Evolutionary conservation across 2,329 filamentous ascomycete species (phyloP), one percentile per base, ranked within the genome.

Genomic region (Plenodomus tracheiphilus): DNA sequence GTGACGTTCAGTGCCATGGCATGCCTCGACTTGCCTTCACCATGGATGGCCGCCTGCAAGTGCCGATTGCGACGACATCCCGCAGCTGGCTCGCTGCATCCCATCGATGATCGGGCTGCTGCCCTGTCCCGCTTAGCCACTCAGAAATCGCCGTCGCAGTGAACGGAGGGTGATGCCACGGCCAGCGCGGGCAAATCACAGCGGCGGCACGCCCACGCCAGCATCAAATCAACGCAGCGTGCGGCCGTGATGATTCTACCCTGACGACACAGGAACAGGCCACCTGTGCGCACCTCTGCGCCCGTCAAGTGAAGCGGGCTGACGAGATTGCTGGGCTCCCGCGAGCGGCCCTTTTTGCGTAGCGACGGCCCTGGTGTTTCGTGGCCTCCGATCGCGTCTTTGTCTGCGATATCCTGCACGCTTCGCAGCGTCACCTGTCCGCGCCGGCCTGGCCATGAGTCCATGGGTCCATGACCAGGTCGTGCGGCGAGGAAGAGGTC

Each of bases 391-490:
- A 19, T 25, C 28, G 17, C 16, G 18, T 20, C 18, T 50, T 34
- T 47, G 41, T 39, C 19, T 43, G 46, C 30, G 18, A 49, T 51
- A 41, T 35, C 45, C 41, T 48, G 45, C 41, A 49, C 22, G 19
- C 46, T 46, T 47, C 41, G 45, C 40, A 51, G 37, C 40, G 41
- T 43, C 48, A 51, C 44, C 45, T 40, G 22, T 17, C 40, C 44
- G 39, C 43, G 17, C 35, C 30, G 28, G 15, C 41, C 45, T 40
- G 48, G 39, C 28, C 43, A 43, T 34, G 43, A 37, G 45, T 32
- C 30, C 44, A 34, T 41, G 40, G 30, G 45, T 32, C 30, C 44
- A 34, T 41, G 40, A 10, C 22, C 22, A 25, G 5, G 28, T 32
- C 6, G 6, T 32, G 28, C 28, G 22, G 28, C 28, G 21, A 21